Evolutionary conservation across 352 stramenopile species (phyloP), one percentile per base, ranked within the genome.

Genomic region (Globisporangium apiculatum): DNA sequence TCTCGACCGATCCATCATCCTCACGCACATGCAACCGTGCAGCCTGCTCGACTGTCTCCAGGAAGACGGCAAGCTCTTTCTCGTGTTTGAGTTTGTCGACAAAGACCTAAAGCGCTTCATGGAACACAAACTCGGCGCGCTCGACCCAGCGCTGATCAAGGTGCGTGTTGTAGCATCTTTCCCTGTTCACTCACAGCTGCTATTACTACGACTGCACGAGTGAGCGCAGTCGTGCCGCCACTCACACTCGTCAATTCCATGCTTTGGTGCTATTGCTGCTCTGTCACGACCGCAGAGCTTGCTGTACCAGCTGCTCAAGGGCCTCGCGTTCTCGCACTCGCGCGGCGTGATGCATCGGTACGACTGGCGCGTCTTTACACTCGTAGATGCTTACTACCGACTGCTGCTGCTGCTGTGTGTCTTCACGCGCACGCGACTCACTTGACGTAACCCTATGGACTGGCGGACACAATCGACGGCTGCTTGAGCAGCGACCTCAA

Each of bases 1-100:
- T 46, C 47, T n/a, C 31, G 11, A 8, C 12, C n/a, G n/a, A 18
- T 49, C 15, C 7, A n/a, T 4, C 18, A 14, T 35, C 24, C 24
- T 31, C 24, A 31, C 48, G 35, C 17, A 53, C 48, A 40, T 14
- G 5, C 18, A 35, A 14, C 5, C 47, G 10, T 40, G 18, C 61
- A 91, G 82, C 17, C 70, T 99, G 48, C 67, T 97, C 11, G 93
- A 99, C 72, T 98, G 98, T 48, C 83, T 98, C 31, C 94, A 98
- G 76, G 91, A 94, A 53, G 82, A 95, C 35, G 89, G 90, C 51
- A 97, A 97, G 64, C 90, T 99, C 38, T 99, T 99, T 69, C 83
- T 99, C 38, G 96, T 99, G 5, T 99, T 99, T 67, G 97, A 99
- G 85, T 99, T 99, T 64, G 94, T 99, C 59, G 97, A 99, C 69